Evolutionary conservation across 768 basidiomycete genomes (phyloP).

Genomic region (Mycena amicta): DNA sequence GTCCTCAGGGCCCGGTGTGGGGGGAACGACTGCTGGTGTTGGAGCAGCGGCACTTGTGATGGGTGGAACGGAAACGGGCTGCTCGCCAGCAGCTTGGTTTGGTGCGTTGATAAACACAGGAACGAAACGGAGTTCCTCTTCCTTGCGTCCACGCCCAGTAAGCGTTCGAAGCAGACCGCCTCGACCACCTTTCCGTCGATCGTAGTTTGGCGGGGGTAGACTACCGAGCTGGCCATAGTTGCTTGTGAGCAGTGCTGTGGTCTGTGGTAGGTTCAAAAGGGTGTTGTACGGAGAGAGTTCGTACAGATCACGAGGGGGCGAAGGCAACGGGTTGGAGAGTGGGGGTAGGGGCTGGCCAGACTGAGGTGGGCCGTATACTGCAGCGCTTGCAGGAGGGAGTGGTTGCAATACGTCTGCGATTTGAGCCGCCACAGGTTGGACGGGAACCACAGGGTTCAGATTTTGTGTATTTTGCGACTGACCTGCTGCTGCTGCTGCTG

Average conservation of each 20-base stretch:
- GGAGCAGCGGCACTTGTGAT: neutral
- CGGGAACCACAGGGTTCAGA: too few relatives aligned
- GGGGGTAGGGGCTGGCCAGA: slow-evolving; percentile 21
- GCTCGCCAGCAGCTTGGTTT: neutral
- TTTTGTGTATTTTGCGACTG: too few relatives aligned
- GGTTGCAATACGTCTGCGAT: slow-evolving; percentile 35
- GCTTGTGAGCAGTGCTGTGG: slow-evolving; percentile 40
- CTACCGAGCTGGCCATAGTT: slow-evolving; percentile 27
- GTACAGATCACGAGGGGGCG: slow-evolving; percentile 63
- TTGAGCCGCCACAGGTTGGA: slow-evolving; percentile 17
- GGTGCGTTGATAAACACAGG: slow-evolving; percentile 20
- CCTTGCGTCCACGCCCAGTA: slow-evolving; percentile 14
- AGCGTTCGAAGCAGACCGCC: slow-evolving; percentile 19
- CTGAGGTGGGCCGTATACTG: slow-evolving; percentile 34
- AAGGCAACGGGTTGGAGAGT: slow-evolving; percentile 61
- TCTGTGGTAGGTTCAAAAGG: slow-evolving; percentile 55
- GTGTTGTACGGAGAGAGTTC: slow-evolving; percentile 57
- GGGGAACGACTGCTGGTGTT: slow-evolving; percentile 2
- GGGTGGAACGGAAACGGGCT: too few relatives aligned
- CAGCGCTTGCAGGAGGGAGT: slow-evolving; percentile 30
- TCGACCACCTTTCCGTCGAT: slow-evolving; percentile 14
- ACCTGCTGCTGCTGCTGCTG: slow-evolving; percentile 2
- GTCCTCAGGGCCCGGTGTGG: neutral
- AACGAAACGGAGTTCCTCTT: slow-evolving; percentile 22
- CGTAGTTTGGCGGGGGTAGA: slow-evolving; percentile 12